Base-by-base conservation (phyloP, 2,329 filamentous ascomycete species). In the Exophiala bonariae region DNA sequence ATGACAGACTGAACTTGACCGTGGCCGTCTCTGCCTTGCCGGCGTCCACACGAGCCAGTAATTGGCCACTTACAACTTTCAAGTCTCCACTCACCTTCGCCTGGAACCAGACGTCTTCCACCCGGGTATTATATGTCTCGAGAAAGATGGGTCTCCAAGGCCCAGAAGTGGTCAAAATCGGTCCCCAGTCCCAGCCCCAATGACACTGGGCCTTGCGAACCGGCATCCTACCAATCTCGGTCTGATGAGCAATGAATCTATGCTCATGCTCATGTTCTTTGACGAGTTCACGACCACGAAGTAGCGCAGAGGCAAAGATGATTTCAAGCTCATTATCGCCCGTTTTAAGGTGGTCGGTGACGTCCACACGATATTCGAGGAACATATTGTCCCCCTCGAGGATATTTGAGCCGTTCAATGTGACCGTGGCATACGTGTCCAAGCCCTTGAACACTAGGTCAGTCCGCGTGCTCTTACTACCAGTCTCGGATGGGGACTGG, bases 381-480 rank as follows among this genome's bases (percentile, higher is more conserved):
- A 92, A 92, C 87, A 92, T 92, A 65, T 89, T 91, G 45, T 88
- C 81, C 8, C 80, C 80, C 63, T 85, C 77, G 4, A 91, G 72
- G 30, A 92, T 82, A 2, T 74, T 71, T 4, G 76, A 67, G 14
- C 82, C 85, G 57, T 92, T 88, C 14, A 92, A 71, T 28, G 74
- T 69, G 19, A 90, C 86, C 0, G 77, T 85, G 1, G 87, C 86
- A 67, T 86, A 89, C 0, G 88, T 92, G 64, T 92, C 88, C 37
- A 93, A 74, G 0, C 88, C 87, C 48, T 89, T 84, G 62, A 92
- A 90, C 0, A 79, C 83, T 23, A 92, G 66, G 1, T 86, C 75
- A 0, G 79, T 77, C 49, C 75, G 76, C 39, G 68, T 64, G 9
- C 58, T 57, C 14, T 26, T 7, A 2, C 36, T 7, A 3, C 54